Evolutionary conservation across 306 rosid genomes (phyloP).

Genomic region (Fragaria vesca): DNA sequence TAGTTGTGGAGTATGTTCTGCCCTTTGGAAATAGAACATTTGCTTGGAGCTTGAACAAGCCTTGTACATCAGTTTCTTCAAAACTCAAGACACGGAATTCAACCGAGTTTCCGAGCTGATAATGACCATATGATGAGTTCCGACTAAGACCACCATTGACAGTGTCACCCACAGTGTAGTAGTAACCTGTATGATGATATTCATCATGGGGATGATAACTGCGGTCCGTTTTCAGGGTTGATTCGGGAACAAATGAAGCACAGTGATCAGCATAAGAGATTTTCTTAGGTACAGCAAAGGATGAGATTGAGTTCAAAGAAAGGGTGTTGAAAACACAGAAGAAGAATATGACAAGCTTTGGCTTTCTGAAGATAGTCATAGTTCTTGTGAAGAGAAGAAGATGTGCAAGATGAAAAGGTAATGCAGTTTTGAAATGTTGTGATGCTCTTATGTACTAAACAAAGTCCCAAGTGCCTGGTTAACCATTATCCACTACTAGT

Average conservation of each 20-base stretch:
- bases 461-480: neutral
- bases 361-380: slow-evolving; percentile 7
- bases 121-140: neutral
- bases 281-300: slow-evolving; percentile 13
- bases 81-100: neutral
- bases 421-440: neutral
- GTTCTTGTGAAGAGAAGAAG: neutral
- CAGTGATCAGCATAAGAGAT: slow-evolving; percentile 44
- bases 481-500: neutral
- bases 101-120: neutral
- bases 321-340: slow-evolving; percentile 20
- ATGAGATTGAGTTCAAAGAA: slow-evolving; percentile 18
- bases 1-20: neutral
- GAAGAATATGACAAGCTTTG: slow-evolving; percentile 12
- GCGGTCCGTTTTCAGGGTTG: neutral
- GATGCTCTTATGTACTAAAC: neutral
- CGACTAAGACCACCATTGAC: neutral
- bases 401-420: neutral
- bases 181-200: slow-evolving; percentile 30
- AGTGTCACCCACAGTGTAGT: slow-evolving; percentile 30
- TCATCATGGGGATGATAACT: slow-evolving; percentile 6
- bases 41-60: slow-evolving; percentile 36
- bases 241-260: slow-evolving; percentile 35
- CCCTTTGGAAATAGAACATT: slow-evolving; percentile 14
- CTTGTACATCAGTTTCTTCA: slow-evolving; percentile 19